A percentile compares a stretch with the other conserved stretches of the same genome.
Evolutionary conservation across 225 moss, liverwort and hornwort species (phyloP).

Genomic region (Polytrichum formosum): DNA sequence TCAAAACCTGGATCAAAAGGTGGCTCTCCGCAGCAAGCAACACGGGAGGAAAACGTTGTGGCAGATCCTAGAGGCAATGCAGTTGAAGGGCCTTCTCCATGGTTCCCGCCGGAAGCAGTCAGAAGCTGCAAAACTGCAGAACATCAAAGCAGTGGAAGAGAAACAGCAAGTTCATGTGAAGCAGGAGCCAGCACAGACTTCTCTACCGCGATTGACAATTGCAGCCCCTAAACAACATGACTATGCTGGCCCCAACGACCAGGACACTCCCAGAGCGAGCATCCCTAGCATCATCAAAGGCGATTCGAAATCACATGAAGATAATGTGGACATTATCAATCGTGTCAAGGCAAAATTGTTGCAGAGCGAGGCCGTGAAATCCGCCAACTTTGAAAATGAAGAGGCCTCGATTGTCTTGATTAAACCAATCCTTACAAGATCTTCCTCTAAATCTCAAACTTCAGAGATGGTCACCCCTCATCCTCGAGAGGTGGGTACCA

Average conservation of each 20-base stretch:
- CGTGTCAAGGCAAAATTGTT: conserved; percentile 6
- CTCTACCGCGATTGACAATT: conserved; percentile 18
- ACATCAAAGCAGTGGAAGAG: conserved; percentile 24
- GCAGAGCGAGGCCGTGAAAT: neutral
- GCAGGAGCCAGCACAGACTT: conserved; percentile 26
- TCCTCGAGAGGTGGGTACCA: conserved; percentile 8
- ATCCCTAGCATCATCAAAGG: conserved; percentile 1
- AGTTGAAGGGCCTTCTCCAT: conserved; percentile 48
- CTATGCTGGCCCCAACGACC: conserved; percentile 1
- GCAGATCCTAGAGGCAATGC: conserved; percentile 63
- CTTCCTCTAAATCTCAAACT: conserved; percentile 23
- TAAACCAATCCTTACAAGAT: conserved; percentile 32
- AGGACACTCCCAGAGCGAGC: conserved; percentile 9
- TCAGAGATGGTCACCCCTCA: conserved; percentile 4
- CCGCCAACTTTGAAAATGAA: conserved; percentile 2
- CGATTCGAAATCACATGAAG: conserved; percentile 10
- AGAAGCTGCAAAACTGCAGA: conserved; percentile 29
- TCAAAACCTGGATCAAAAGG: conserved; percentile 15
- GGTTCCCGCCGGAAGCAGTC: conserved; percentile 46
- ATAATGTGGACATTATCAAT: neutral
- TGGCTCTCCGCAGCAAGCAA: conserved; percentile 19
- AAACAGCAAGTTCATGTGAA: conserved; percentile 19
- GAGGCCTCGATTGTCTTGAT: conserved; percentile 18
- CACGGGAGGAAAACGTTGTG: conserved; percentile 44
- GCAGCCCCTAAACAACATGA: conserved; percentile 12